phyloP scores from a whole-genome alignment of 2,329 filamentous ascomycete genomes.

The Xylaria sp. region DNA sequence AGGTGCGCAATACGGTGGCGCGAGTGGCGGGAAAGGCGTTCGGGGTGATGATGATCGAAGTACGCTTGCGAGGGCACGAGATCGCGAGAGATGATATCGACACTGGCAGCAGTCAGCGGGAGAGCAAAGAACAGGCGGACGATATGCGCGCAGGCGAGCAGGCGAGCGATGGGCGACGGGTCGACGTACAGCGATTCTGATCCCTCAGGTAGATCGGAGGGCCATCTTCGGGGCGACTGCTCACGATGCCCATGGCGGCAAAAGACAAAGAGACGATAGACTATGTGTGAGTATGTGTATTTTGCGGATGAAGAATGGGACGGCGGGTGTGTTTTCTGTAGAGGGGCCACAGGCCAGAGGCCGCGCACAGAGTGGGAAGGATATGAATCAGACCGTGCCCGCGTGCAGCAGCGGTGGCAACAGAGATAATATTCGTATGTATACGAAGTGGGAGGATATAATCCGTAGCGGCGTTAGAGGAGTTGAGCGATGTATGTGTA shows the following conservation, averaged over 20 bases:
- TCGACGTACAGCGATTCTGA: slow-evolving; percentile 71
- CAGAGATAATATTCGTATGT: slow-evolving; percentile 10
- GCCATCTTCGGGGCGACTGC: slow-evolving; percentile 81
- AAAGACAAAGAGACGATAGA: neutral
- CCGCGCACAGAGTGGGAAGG: slow-evolving; percentile 17
- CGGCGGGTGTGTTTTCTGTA: neutral
- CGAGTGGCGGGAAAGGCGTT: slow-evolving; percentile 83
- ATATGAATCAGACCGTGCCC: slow-evolving; percentile 8
- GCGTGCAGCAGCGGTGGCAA: slow-evolving; percentile 9
- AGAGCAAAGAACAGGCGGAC: neutral
- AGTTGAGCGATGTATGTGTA: slow-evolving; percentile 15
- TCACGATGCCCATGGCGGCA: slow-evolving; percentile 77
- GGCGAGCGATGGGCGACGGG: slow-evolving; percentile 9
- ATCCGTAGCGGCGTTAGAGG: slow-evolving; percentile 22
- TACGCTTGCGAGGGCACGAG: slow-evolving; percentile 72
- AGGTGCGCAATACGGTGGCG: slow-evolving; percentile 65
- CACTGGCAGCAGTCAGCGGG: slow-evolving; percentile 50
- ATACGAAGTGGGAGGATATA: slow-evolving; percentile 8
- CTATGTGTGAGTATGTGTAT: neutral
- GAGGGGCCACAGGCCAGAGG: slow-evolving; percentile 27
- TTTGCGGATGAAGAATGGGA: slow-evolving; percentile 6
- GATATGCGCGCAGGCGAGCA: slow-evolving; percentile 15
- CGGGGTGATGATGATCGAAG: slow-evolving; percentile 70
- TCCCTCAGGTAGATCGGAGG: slow-evolving; percentile 78
- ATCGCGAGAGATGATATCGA: slow-evolving; percentile 79